Evolutionary conservation across 1,284 basidiomycete genomes (phyloP).

Genomic region (Prillingera fragicola): DNA sequence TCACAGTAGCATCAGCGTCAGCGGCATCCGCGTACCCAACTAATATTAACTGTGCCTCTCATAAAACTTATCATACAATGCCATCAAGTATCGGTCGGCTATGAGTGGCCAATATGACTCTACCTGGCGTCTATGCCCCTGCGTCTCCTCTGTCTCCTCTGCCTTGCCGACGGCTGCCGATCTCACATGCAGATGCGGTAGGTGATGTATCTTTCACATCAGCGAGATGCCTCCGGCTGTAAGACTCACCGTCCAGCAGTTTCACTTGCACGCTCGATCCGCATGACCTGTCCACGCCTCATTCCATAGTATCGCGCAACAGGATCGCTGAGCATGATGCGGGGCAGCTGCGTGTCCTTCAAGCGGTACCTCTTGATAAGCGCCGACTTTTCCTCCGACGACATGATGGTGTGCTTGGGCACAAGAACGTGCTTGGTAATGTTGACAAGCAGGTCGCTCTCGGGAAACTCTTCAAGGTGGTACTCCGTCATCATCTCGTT

Average conservation of each 20-base stretch:
- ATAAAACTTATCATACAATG: no score
- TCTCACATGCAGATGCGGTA: constrained; percentile 48
- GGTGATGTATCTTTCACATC: constrained; percentile 41
- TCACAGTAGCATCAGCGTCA: no score
- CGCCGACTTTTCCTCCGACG: constrained; percentile 76
- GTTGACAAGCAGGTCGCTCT: constrained; percentile 93
- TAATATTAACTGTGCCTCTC: no score
- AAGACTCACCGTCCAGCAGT: constrained; percentile 77
- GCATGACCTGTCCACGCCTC: constrained; percentile 91
- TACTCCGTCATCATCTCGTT: constrained; percentile 79
- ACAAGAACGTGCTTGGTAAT: constrained; percentile 95
- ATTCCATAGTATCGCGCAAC: constrained; percentile 97
- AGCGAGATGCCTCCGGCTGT: neutral
- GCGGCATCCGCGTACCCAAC: no score
- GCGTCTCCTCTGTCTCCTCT: no score
- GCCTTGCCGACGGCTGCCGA: no score
- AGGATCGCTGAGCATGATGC: constrained; percentile 92
- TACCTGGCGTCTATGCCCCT: no score
- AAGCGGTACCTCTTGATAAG: constrained; percentile 90
- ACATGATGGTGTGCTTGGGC: constrained; percentile 85
- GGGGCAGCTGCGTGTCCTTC: constrained; percentile 95
- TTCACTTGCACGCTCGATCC: constrained; percentile 95
- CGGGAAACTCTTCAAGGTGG: constrained; percentile 91
- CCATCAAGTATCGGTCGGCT: no score
- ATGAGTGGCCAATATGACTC: no score